Conservation (phyloP, 73 alveolate genomes). For the Loxodes magnus region DNA sequence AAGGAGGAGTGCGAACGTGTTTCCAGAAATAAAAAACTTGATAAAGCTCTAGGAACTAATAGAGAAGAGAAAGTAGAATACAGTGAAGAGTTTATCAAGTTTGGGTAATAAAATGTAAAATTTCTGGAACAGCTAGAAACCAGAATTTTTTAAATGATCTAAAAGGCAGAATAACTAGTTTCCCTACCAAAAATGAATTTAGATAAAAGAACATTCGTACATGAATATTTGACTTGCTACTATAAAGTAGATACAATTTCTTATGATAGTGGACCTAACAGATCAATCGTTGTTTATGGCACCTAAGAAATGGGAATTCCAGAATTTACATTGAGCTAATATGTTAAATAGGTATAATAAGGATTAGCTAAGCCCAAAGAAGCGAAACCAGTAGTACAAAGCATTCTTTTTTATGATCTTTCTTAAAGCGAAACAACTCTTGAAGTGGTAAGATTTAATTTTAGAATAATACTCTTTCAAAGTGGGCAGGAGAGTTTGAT, state of each 20-base stretch:
- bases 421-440: conserved; percentile 1
- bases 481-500: conserved; percentile 1
- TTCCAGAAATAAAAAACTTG: conserved; percentile 28
- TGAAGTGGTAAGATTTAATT: no score
- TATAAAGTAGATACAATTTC: conserved; percentile 5
- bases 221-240: not conserved
- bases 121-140: conserved; percentile 28
- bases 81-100: conserved; percentile 36
- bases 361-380: conserved; percentile 2
- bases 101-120: conserved; percentile 28
- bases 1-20: conserved; percentile 37
- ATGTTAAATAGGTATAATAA: not conserved
- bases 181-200: conserved; percentile 10
- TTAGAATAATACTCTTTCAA: not conserved
- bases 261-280: conserved; percentile 3
- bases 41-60: conserved; percentile 28
- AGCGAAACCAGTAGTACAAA: not conserved
- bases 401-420: conserved; percentile 2
- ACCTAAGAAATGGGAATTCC: not conserved
- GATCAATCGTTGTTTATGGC: conserved; percentile 2
- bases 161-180: conserved; percentile 6
- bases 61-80: conserved; percentile 23
- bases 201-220: conserved; percentile 2
- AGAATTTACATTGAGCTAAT: not conserved
- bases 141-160: conserved; percentile 24